Percentiles rank a stretch among this genome's conserved stretches.
Evolutionary conservation across 768 basidiomycete species (phyloP).

Genomic region (Podaxis carcinomalis): DNA sequence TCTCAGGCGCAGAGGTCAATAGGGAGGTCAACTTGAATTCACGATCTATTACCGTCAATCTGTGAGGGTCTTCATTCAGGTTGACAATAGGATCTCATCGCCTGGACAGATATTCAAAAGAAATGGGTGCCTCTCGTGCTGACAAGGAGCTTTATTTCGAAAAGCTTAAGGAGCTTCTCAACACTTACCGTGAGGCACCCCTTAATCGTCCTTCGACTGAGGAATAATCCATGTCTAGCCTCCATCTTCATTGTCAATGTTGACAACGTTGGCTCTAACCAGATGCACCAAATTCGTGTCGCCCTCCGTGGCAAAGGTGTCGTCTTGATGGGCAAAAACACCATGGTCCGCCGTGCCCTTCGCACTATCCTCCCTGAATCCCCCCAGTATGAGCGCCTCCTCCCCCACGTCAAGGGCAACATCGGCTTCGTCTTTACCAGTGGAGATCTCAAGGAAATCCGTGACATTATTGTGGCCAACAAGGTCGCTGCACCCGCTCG

Average conservation of each 20-base stretch:
- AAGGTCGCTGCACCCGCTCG: slow-evolving; percentile 98
- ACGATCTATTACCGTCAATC: slow-evolving; percentile 19
- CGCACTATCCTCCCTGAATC: slow-evolving; percentile 84
- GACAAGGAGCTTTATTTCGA: slow-evolving; percentile 90
- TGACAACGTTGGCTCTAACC: slow-evolving; percentile 99
- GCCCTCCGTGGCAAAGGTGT: slow-evolving; percentile 95
- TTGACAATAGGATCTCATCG: slow-evolving; percentile 1
- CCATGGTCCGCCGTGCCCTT: slow-evolving; percentile 98
- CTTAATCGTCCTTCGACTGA: not conserved
- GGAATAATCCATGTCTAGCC: slow-evolving; percentile 43
- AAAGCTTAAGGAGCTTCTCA: slow-evolving; percentile 91
- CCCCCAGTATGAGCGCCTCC: slow-evolving; percentile 95
- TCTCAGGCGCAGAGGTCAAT: slow-evolving; percentile 73
- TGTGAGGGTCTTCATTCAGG: slow-evolving; percentile 13
- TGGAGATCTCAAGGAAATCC: slow-evolving; percentile 89
- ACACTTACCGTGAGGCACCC: slow-evolving; percentile 74
- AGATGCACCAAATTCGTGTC: slow-evolving; percentile 97
- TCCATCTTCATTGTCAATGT: slow-evolving; percentile 99
- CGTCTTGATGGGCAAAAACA: slow-evolving; percentile 99
- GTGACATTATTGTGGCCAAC: slow-evolving; percentile 91
- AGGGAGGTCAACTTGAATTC: slow-evolving; percentile 70
- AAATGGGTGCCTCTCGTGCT: slow-evolving; percentile 89
- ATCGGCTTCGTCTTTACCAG: slow-evolving; percentile 98
- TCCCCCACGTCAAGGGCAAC: slow-evolving; percentile 95
- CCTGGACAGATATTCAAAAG: slow-evolving; percentile 28